phyloP scores from a whole-genome alignment of 129 eudicot genomes.

The Pulicaria dysenterica region DNA sequence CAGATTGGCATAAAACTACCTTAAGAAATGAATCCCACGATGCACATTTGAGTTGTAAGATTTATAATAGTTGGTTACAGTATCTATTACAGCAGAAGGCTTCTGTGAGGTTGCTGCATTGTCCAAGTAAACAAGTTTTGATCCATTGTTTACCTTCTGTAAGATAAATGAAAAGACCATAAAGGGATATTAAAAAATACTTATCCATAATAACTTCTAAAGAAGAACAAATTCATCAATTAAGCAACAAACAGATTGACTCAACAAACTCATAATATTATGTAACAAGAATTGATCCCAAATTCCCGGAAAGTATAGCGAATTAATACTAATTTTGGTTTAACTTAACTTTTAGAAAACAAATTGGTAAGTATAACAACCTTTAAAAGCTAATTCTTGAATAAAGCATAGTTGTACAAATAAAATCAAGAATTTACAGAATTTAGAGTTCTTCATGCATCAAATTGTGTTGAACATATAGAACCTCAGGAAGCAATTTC shows the following conservation, averaged over 20 bases:
- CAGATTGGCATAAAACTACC: conserved; percentile 44
- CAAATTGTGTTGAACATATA: background rate
- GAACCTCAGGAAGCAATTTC: too few species aligned
- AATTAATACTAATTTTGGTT: too few species aligned
- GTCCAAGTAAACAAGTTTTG: conserved; percentile 87
- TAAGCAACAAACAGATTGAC: background rate
- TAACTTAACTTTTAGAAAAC: too few species aligned
- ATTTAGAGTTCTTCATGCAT: background rate
- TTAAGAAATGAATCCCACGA: conserved; percentile 95
- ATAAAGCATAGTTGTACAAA: too few species aligned
- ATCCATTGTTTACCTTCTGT: conserved; percentile 77
- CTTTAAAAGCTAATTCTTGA: too few species aligned
- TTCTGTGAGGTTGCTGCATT: conserved; percentile 99
- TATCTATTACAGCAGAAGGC: conserved; percentile 78
- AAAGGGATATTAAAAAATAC: background rate
- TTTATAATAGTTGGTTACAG: conserved; percentile 73
- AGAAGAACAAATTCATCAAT: background rate
- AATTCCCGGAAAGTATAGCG: too few species aligned
- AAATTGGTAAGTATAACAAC: too few species aligned
- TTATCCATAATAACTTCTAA: conserved; percentile 8
- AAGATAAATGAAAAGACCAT: conserved; percentile 22
- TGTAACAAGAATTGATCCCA: too few species aligned
- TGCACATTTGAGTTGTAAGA: conserved; percentile 91
- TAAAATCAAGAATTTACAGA: too few species aligned
- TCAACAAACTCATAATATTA: too few species aligned